Conservation (phyloP, 2,329 filamentous ascomycete genomes). For the Elsinoe fawcettii region DNA sequence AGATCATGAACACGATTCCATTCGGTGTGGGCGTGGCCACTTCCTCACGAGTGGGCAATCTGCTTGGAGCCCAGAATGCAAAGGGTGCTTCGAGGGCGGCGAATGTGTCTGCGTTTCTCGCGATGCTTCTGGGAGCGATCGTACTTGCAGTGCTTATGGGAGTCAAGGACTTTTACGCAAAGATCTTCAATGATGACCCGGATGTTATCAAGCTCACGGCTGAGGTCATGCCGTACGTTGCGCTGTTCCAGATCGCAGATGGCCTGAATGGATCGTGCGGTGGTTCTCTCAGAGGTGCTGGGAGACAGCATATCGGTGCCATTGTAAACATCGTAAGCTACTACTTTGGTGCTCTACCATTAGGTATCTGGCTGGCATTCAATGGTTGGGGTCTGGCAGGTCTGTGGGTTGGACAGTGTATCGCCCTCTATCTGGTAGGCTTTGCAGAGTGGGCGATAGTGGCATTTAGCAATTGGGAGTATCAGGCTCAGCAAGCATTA, state of each 20-base stretch:
- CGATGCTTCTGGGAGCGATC: conserved; percentile 57
- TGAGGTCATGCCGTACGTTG: conserved; percentile 75
- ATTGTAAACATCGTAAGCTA: conserved; percentile 76
- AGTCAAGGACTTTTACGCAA: conserved; percentile 64
- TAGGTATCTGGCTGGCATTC: conserved; percentile 79
- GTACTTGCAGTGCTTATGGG: conserved; percentile 63
- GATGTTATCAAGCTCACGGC: conserved; percentile 65
- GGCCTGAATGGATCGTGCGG: conserved; percentile 80
- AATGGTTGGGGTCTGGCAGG: conserved; percentile 76
- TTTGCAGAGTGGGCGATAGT: conserved; percentile 72
- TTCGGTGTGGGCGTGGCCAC: conserved; percentile 81
- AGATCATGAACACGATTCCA: conserved; percentile 70
- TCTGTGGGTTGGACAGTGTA: conserved; percentile 56
- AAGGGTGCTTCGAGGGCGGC: conserved; percentile 62
- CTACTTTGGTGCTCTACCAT: conserved; percentile 70
- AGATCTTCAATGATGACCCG: conserved; percentile 72
- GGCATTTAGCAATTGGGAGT: conserved; percentile 66
- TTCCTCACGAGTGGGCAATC: conserved; percentile 68
- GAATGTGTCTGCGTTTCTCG: conserved; percentile 66
- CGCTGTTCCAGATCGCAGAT: conserved; percentile 83
- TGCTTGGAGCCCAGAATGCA: conserved; percentile 62
- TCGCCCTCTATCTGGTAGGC: conserved; percentile 73
- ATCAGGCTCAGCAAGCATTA: conserved; percentile 63
- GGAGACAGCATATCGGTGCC: conserved; percentile 76
- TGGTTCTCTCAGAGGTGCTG: conserved; percentile 74